Base-by-base conservation (phyloP, 371 early-diverging fungal genomes). In the Apophysomyces ossiformis region DNA sequence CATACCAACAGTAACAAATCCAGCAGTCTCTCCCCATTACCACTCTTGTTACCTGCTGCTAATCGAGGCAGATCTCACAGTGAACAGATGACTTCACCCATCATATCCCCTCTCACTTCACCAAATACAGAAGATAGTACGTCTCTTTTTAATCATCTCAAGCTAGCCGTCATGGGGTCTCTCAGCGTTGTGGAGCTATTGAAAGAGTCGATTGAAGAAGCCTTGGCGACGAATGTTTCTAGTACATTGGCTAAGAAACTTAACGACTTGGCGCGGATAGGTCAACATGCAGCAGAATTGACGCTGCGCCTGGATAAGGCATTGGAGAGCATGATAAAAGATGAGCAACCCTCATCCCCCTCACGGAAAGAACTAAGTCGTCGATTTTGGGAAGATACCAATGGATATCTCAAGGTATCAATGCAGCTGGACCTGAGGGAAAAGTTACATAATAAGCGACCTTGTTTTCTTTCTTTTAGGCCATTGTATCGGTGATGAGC, bases 371-470 rank as follows among this genome's bases (percentile, higher is more conserved):
- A 73, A 46, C 61, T 65, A 7, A 66, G 67, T 54, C 58, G 71
- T 45, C 66, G 60, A 15, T 69, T 82, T 7, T 79, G 76, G 78
- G 77, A 79, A 64, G 80, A 82, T 60, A 74, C 78, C 11, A 76
- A 75, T 44, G 63, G 69, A n/a, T 78, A 73, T 75, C 62, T 82
- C 36, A 77, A 78, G 72, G 81, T 77, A 71, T 65, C 18, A 18
- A 45, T 39, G 12, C 35, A 26, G 32, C 32, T 26, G 32, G 32
- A 26, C 32, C 32, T 26, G 1, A 56, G 2, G n/a, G 2, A 35
- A 47, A 15, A 54, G 21, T 15, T 7, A 37, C 7, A 8, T 12
- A 63, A 47, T 56, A 41, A 37, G 46, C 37, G 18, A 37, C 11
- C 36, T 26, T 43, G 44, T 15, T 36, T 21, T 60, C 12, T 37